A percentile compares a stretch with the other conserved stretches of the same genome.
These are phyloP conservation scores for Kazachstania sp. DNA, from an alignment of 1,139 yeast genomes.

Conservation along the genomic window DNA sequence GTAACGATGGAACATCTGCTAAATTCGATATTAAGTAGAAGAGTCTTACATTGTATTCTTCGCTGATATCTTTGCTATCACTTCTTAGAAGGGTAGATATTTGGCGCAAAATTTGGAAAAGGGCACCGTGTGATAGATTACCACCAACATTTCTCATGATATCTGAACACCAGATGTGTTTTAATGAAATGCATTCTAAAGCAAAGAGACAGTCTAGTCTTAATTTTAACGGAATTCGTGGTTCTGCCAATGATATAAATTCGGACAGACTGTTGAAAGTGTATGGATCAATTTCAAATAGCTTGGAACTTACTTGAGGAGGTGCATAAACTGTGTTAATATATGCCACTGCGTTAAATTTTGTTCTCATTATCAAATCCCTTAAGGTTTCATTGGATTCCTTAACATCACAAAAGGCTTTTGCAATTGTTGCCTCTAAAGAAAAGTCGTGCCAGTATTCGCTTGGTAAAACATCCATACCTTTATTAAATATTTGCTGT, in stretches of 20 bases:
- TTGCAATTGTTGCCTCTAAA: slow-evolving; percentile 55
- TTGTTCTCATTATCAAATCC: slow-evolving; percentile 51
- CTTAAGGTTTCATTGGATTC: slow-evolving; percentile 49
- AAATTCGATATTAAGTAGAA: slow-evolving; percentile 53
- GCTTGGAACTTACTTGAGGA: slow-evolving; percentile 46
- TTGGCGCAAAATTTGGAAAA: slow-evolving; percentile 63
- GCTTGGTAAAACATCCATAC: slow-evolving; percentile 49
- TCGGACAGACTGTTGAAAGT: slow-evolving; percentile 65
- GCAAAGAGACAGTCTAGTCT: slow-evolving; percentile 57
- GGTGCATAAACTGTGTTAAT: slow-evolving; percentile 44
- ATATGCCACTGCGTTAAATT: slow-evolving; percentile 60
- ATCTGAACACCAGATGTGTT: slow-evolving; percentile 68
- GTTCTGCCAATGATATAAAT: slow-evolving; percentile 51
- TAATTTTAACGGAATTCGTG: slow-evolving; percentile 41
- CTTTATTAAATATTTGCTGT: slow-evolving; percentile 59
- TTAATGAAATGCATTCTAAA: slow-evolving; percentile 61
- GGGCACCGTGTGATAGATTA: slow-evolving; percentile 75
- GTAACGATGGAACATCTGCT: slow-evolving; percentile 45
- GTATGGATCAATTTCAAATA: slow-evolving; percentile 71
- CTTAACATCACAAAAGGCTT: slow-evolving; percentile 57
- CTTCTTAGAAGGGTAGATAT: slow-evolving; percentile 41
- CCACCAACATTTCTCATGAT: slow-evolving; percentile 80
- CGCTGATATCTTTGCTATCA: slow-evolving; percentile 34
- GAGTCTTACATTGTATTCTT: slow-evolving; percentile 45
- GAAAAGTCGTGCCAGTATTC: slow-evolving; percentile 59